A percentile compares a stretch with the other conserved stretches of the same genome.
Evolutionary conservation across 495 filamentous ascomycete genomes (phyloP).

Genomic region (Trichocladium antarcticum): DNA sequence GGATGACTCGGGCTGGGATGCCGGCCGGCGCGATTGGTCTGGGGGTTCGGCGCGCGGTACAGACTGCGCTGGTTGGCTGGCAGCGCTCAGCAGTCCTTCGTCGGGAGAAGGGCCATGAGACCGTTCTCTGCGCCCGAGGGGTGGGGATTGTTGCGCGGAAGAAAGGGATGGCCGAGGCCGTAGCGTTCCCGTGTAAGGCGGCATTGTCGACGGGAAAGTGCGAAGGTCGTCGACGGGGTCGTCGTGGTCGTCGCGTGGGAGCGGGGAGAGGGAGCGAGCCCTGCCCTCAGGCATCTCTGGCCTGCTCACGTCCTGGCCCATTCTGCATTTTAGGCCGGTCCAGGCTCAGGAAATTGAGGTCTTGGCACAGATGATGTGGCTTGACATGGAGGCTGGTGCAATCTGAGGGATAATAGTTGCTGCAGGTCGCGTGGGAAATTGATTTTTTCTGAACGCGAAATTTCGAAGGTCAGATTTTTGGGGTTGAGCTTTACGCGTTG

Average conservation of each 20-base stretch:
- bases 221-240: background rate
- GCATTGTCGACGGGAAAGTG: conserved; percentile 4
- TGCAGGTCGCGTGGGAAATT: background rate
- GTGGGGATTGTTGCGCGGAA: too few species aligned
- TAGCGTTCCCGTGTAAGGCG: background rate
- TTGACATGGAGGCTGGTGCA: background rate
- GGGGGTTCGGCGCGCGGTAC: background rate
- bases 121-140: too few species aligned
- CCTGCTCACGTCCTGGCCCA: conserved; percentile 7
- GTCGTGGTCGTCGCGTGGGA: conserved; percentile 6
- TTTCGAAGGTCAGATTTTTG: background rate
- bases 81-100: background rate
- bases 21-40: background rate
- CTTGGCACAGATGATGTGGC: background rate
- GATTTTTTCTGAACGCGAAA: background rate
- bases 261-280: conserved; percentile 7
- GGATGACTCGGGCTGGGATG: background rate
- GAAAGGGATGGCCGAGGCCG: too few species aligned
- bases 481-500: too few species aligned
- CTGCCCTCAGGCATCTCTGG: background rate
- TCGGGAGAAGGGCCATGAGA: background rate
- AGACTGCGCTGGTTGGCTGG: conserved; percentile 3
- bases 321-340: background rate
- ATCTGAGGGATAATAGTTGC: background rate
- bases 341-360: background rate